Base-by-base conservation (phyloP, 257 asterid species). In the Solanum pennellii region DNA sequence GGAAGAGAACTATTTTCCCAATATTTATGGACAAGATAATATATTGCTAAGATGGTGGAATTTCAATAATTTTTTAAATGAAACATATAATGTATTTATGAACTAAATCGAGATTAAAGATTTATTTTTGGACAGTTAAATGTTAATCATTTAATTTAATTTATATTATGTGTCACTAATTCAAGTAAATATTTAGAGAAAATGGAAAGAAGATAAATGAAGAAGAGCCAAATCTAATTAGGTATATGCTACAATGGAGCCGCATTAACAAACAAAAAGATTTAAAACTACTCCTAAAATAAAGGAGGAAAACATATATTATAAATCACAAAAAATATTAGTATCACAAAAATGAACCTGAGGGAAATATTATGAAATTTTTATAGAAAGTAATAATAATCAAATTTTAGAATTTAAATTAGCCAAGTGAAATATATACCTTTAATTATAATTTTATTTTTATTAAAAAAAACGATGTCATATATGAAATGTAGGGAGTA, bases 41-140 rank as follows among this genome's bases (percentile, higher is more conserved):
- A 56, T 56, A 10, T 56, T 18, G 5, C 0, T 56, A 7, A 56
- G 62, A 56, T 56, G 20, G 5, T 7, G 11, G 1, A 56, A 56
- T 56, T 56, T 16, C n/a, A 56, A 52, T 52, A 6, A 16, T 6
- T 16, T 16, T 52, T 52, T 16, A 6, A 52, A 52, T 52, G 2
- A 52, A 52, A 52, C 6, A 52, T 1, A 52, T 52, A 18, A 52
- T 52, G n/a, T 9, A 52, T 52, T 52, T 56, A 18, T 56, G 1
- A 56, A 56, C 62, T 18, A 18, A 2, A 18, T 56, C 1, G 1
- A 0, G 0, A 6, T 56, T 56, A 7, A 23, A 2, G 0, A 6
- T 56, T 56, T 56, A 18, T 18, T 56, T 56, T 56, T 23, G 0
- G 1, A 16, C n/a, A 2, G 7, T 56, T 18, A 56, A 56, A 52